Evolutionary conservation across 169 alveolate genomes (phyloP).

Genomic region (Cytauxzoon felis): DNA sequence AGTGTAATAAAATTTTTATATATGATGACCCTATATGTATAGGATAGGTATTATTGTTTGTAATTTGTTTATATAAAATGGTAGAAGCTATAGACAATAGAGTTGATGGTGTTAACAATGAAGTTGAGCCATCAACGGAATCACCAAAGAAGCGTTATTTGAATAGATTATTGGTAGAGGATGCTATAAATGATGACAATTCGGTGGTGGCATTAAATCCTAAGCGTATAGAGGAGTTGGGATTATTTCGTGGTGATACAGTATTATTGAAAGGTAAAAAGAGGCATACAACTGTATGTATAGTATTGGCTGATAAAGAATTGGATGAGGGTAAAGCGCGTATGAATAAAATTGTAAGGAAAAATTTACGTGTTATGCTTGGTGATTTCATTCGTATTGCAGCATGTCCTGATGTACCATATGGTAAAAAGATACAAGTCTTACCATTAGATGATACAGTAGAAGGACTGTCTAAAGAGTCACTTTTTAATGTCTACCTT

Average conservation of each 20-base stretch:
- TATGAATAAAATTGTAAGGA: slow-evolving; percentile 95
- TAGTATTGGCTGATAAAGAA: slow-evolving; percentile 95
- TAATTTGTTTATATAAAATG: too few species aligned
- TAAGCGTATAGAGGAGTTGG: slow-evolving; percentile 89
- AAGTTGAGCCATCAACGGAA: not conserved
- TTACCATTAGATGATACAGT: slow-evolving; percentile 98
- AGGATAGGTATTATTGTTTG: too few species aligned
- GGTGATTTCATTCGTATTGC: slow-evolving; percentile 95
- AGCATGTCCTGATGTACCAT: slow-evolving; percentile 96
- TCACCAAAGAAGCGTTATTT: slow-evolving; percentile 31
- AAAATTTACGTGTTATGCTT: slow-evolving; percentile 94
- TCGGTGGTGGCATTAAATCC: slow-evolving; percentile 95
- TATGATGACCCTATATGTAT: too few species aligned
- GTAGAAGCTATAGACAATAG: too few species aligned
- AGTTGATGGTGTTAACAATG: too few species aligned
- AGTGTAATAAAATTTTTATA: too few species aligned
- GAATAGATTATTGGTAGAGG: slow-evolving; percentile 91
- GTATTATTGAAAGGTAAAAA: slow-evolving; percentile 97
- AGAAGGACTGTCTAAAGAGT: slow-evolving; percentile 97
- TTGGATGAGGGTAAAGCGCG: slow-evolving; percentile 95
- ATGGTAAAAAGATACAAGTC: slow-evolving; percentile 97
- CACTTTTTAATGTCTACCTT: slow-evolving; percentile 94
- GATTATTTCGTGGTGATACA: slow-evolving; percentile 97
- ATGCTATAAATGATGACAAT: slow-evolving; percentile 98
- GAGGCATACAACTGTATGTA: slow-evolving; percentile 97